Conservation (phyloP, 2,329 filamentous ascomycete genomes). For the Colletotrichum spaethianum region DNA sequence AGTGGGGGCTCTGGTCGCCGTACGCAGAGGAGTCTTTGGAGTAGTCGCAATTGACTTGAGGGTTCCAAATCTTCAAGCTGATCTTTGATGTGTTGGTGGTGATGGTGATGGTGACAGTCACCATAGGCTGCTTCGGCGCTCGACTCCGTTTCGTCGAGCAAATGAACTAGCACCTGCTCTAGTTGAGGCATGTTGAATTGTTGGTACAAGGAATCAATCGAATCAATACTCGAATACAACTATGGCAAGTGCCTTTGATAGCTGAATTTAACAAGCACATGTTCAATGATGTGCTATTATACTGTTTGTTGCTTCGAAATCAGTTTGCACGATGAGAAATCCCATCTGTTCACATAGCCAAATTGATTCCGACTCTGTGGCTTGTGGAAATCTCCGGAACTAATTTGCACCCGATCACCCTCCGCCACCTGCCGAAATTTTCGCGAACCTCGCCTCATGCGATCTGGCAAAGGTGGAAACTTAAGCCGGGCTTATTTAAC, state of each 20-base stretch:
- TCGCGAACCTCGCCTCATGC: no score
- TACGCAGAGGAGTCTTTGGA: constrained; percentile 48
- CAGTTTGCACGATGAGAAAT: not conserved
- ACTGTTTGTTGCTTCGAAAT: no score
- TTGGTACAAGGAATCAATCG: not conserved
- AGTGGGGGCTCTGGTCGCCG: constrained; percentile 44
- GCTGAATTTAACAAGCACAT: no score
- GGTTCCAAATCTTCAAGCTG: constrained; percentile 33
- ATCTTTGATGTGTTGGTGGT: constrained; percentile 24
- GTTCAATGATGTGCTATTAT: not conserved
- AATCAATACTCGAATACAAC: not conserved
- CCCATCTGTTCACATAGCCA: not conserved
- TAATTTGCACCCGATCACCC: constrained; percentile 18
- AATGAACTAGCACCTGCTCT: not conserved
- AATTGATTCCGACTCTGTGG: constrained; percentile 22
- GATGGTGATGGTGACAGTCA: constrained; percentile 13
- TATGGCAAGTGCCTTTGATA: not conserved
- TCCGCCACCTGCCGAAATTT: no score
- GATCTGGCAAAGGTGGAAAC: no score
- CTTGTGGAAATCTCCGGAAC: constrained; percentile 14
- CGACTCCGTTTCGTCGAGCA: constrained; percentile 11
- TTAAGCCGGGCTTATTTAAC: no score
- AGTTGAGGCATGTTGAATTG: not conserved
- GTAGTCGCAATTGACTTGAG: constrained; percentile 33
- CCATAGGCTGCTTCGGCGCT: not conserved